These are phyloP conservation scores for Candida maesae DNA, from an alignment of 805 yeast genomes.

Conservation along the genomic window DNA sequence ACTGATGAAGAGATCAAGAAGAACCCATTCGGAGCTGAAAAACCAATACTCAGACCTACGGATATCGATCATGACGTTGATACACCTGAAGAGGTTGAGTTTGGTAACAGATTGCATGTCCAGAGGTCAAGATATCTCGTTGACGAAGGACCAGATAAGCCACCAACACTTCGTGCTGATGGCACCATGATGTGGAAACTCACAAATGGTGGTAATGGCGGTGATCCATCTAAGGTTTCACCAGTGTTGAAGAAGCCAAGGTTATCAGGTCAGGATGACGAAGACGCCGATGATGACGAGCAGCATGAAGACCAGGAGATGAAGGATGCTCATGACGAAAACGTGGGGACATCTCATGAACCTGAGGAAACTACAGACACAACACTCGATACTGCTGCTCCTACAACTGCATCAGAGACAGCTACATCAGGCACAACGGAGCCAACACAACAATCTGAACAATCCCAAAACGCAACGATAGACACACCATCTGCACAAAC, in stretches of 20 bases:
- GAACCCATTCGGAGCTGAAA: conserved; percentile 58
- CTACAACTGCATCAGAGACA: too few species aligned
- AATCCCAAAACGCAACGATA: too few species aligned
- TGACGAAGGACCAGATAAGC: conserved; percentile 17
- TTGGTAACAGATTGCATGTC: conserved; percentile 38
- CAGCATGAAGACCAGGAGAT: background rate
- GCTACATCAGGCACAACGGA: too few species aligned
- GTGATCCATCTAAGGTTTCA: background rate
- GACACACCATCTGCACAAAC: too few species aligned
- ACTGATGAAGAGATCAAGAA: conserved; percentile 42
- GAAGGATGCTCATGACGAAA: too few species aligned
- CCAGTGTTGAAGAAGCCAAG: background rate
- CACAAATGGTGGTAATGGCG: background rate
- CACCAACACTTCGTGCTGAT: conserved; percentile 3
- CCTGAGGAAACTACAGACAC: too few species aligned
- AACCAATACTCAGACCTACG: conserved; percentile 28
- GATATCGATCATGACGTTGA: conserved; percentile 37
- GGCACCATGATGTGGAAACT: conserved; percentile 9
- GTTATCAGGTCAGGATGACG: too few species aligned
- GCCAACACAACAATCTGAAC: too few species aligned
- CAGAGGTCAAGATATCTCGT: conserved; percentile 35
- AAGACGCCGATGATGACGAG: too few species aligned
- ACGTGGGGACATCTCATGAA: too few species aligned
- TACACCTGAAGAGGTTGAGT: conserved; percentile 38
- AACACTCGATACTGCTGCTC: background rate